A percentile compares a stretch with the other conserved stretches of the same genome.
Conservation (phyloP, 805 yeast genomes). For the Clavispora asparagi region DNA sequence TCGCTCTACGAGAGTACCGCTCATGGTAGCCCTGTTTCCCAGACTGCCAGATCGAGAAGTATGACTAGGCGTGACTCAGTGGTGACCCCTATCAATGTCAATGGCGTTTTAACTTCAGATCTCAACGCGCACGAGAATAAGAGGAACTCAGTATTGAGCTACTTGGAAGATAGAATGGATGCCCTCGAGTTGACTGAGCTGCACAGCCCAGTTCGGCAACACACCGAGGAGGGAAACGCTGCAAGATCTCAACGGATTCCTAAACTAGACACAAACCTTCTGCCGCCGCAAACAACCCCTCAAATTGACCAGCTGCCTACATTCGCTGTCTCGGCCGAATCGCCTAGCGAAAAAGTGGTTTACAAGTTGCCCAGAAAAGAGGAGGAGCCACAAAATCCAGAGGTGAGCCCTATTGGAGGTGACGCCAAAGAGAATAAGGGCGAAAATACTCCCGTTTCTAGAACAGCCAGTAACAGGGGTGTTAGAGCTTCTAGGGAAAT, state of each 20-base stretch:
- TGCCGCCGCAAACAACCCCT: conserved; percentile 20
- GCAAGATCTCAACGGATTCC: conserved; percentile 8
- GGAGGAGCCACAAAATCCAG: conserved; percentile 32
- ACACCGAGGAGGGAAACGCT: conserved; percentile 1
- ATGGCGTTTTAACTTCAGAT: conserved; percentile 34
- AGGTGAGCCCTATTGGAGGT: conserved; percentile 32
- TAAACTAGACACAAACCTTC: conserved; percentile 12
- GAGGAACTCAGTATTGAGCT: conserved; percentile 36
- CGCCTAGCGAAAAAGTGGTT: conserved; percentile 8
- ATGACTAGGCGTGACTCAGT: conserved; percentile 23
- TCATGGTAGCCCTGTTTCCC: conserved; percentile 11
- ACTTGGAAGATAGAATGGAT: conserved; percentile 42
- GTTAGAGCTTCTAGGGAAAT: conserved; percentile 11
- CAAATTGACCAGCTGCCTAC: conserved; percentile 27
- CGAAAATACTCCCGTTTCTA: neutral
- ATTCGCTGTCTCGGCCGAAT: conserved; percentile 17
- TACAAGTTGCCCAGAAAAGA: conserved; percentile 14
- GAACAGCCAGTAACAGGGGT: conserved; percentile 10
- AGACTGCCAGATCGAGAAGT: conserved; percentile 7
- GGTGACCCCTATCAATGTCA: conserved; percentile 40
- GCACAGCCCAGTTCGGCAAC: conserved; percentile 19
- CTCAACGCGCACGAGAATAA: conserved; percentile 24
- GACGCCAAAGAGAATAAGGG: neutral
- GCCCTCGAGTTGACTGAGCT: conserved; percentile 32
- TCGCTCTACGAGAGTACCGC: conserved; percentile 16